Percentiles rank a stretch among this genome's conserved stretches.
Conservation (phyloP, 768 basidiomycete species). For the Pleurotus pulmonarius region DNA sequence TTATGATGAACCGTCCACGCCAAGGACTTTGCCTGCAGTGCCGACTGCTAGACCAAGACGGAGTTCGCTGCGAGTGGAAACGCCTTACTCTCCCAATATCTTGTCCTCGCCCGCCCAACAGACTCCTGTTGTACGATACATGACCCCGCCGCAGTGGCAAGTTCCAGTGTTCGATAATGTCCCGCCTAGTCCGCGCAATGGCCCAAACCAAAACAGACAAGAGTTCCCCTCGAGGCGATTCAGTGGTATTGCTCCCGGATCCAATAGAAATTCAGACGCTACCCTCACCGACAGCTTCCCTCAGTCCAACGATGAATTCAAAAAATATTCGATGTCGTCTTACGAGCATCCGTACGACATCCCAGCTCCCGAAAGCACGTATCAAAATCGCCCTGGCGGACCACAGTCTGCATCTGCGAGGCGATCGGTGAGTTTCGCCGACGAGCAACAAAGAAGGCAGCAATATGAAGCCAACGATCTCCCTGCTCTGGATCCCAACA, state of each 20-base stretch:
- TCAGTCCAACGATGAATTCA: constrained; percentile 21
- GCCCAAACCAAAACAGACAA: constrained; percentile 1
- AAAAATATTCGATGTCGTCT: constrained; percentile 48
- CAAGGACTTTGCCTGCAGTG: not conserved
- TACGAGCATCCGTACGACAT: constrained; percentile 64
- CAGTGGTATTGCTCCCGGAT: constrained; percentile 14
- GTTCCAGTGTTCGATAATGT: constrained; percentile 21
- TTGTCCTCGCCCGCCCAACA: constrained; percentile 9
- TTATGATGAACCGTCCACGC: constrained; percentile 4
- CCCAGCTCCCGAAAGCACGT: constrained; percentile 42
- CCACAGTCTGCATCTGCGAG: constrained; percentile 22
- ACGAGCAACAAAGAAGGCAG: constrained; percentile 11
- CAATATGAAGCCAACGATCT: constrained; percentile 20
- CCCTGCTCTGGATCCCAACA: constrained; percentile 18
- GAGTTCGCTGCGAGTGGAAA: not conserved
- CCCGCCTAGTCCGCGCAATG: not conserved
- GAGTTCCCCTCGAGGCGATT: constrained; percentile 24
- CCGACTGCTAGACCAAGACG: not conserved
- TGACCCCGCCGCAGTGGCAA: constrained; percentile 21
- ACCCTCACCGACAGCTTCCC: constrained; percentile 25
- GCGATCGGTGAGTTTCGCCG: constrained; percentile 39
- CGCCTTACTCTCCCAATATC: constrained; percentile 1
- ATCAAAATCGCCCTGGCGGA: constrained; percentile 20
- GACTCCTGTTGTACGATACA: constrained; percentile 11
- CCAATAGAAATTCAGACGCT: constrained; percentile 27